Evolutionary conservation across 169 alveolate species (phyloP).

Genomic region (Toxoplasma gondii): DNA sequence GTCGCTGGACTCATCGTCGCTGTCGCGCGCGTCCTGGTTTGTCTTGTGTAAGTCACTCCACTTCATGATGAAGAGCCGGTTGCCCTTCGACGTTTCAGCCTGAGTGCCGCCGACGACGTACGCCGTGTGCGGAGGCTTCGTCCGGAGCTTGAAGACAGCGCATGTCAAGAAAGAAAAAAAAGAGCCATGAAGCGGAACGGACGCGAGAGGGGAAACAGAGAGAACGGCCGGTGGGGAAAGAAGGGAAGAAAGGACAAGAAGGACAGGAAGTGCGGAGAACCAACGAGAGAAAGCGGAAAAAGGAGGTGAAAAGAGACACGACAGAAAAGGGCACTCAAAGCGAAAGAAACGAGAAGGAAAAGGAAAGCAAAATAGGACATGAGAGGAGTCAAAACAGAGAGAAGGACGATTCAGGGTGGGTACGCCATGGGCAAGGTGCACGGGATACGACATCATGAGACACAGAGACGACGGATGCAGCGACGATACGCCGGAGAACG

Average conservation of each 20-base stretch:
- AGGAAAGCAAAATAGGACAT: too few species aligned
- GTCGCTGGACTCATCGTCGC: background rate
- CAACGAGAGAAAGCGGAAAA: background rate
- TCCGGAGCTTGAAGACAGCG: background rate
- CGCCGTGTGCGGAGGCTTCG: background rate
- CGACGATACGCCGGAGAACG: background rate
- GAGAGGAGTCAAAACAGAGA: too few species aligned
- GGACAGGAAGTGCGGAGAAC: too few species aligned
- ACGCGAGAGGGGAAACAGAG: background rate
- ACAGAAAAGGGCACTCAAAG: background rate
- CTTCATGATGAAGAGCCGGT: slow-evolving; percentile 1
- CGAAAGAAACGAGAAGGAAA: background rate
- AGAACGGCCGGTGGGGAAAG: too few species aligned
- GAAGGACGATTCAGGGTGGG: too few species aligned
- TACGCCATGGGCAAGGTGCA: too few species aligned
- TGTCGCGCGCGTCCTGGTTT: background rate
- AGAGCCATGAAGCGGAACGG: background rate
- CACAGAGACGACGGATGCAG: background rate
- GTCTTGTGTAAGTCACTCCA: background rate
- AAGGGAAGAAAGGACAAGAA: too few species aligned
- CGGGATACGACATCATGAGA: too few species aligned
- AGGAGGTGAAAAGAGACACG: background rate
- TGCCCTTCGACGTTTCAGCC: background rate
- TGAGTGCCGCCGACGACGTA: slow-evolving; percentile 20
- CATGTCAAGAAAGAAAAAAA: background rate